Evolutionary conservation across 176 grass and related monocot genomes (phyloP).

Genomic region (Calamus simplicifolius): DNA sequence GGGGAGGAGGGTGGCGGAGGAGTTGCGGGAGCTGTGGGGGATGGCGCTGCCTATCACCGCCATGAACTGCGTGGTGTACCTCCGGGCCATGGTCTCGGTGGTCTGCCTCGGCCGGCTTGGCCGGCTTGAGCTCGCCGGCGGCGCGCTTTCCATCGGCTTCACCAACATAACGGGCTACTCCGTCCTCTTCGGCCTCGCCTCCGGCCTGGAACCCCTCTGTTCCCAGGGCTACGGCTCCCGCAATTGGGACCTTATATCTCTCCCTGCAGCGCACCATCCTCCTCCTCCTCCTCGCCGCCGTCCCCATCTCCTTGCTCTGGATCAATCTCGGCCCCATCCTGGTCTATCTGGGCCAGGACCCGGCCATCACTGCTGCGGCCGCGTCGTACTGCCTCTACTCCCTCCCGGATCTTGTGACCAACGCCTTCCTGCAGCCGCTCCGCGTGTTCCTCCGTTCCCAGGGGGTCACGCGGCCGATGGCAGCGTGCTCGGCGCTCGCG

Average conservation of each 20-base stretch:
- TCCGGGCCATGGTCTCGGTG: slow-evolving; percentile 92
- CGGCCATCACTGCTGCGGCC: slow-evolving; percentile 60
- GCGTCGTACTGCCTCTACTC: slow-evolving; percentile 64
- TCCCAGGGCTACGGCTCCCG: slow-evolving; percentile 76
- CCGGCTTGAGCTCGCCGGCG: slow-evolving; percentile 77
- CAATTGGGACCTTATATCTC: slow-evolving; percentile 65
- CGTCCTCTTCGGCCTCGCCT: slow-evolving; percentile 85
- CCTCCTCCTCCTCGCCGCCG: slow-evolving; percentile 52
- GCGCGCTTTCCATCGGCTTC: slow-evolving; percentile 89
- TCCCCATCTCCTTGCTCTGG: slow-evolving; percentile 87
- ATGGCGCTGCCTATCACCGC: slow-evolving; percentile 81
- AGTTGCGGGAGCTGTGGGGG: slow-evolving; percentile 58
- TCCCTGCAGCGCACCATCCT: slow-evolving; percentile 78
- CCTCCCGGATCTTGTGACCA: slow-evolving; percentile 67
- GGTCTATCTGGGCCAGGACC: slow-evolving; percentile 74
- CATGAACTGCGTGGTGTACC: slow-evolving; percentile 86
- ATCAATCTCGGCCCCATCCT: slow-evolving; percentile 75
- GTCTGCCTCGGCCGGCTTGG: slow-evolving; percentile 80
- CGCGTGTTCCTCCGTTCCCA: slow-evolving; percentile 88
- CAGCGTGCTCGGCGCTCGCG: slow-evolving; percentile 71
- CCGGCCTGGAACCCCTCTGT: slow-evolving; percentile 79
- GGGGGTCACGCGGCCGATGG: slow-evolving; percentile 89
- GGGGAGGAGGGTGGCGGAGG: slow-evolving; percentile 9
- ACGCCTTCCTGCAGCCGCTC: slow-evolving; percentile 77
- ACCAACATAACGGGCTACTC: slow-evolving; percentile 98